Base-by-base conservation (phyloP, 1,284 basidiomycete species). In the Malassezia yamatoensis region DNA sequence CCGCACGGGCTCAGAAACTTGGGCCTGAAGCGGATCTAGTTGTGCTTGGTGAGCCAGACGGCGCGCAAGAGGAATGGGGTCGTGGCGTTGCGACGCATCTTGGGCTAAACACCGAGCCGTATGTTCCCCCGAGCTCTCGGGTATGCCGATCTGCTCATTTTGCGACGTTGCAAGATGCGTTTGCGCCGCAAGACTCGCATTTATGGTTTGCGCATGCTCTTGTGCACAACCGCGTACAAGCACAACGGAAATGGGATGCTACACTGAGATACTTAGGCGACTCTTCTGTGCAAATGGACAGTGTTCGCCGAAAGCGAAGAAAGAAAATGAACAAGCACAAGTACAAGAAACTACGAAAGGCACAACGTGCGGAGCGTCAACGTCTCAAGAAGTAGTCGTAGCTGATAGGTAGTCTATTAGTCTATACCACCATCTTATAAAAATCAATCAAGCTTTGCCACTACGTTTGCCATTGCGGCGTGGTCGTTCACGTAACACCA, bases 401-500 rank as follows among this genome's bases (percentile, higher is more conserved):
- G 24, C 24, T 29, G 24, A 29, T 29, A 29, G 24, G 24, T 29
- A 29, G 24, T 29, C 24, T 29, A 29, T 29, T 29, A 7, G 24
- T 29, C 24, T 32, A 11, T 46, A 44, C 42, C 12, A 44, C 42
- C 2, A 44, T 24, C 49, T 64, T 32, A n/a, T 29, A 4, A 29
- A 29, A 29, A 29, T 29, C 24, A 29, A 29, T 29, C 24, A 29
- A 29, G 66, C 62, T 64, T 72, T 70, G 46, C 68, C 68, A 21
- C 62, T 49, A 38, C 75, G 64, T 76, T 85, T 87, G 72, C 88
- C 85, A 74, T 84, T 84, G 49, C 88, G 87, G 64, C 90, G 80
- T 32, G 90, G 90, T 43, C 90, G 81, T 77, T 91, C 87, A 59
- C 83, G 83, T 65, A 96, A 78, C 50, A 96, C 90, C 84, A 88